Evolutionary conservation across 768 basidiomycete species (phyloP).

Genomic region (Hygrocybe punicea): DNA sequence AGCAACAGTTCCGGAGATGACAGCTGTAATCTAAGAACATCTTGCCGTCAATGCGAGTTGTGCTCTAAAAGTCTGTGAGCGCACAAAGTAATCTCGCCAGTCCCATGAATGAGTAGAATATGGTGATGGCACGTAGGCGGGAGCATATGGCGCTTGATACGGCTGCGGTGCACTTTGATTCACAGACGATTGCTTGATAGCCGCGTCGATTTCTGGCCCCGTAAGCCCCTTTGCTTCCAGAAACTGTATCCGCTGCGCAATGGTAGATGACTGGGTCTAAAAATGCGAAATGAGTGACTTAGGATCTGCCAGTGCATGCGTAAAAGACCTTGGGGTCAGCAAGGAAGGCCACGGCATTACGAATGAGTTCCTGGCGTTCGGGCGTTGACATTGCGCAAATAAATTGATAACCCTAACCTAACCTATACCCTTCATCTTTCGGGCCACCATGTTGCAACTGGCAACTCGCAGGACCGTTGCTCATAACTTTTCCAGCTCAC

Average conservation of each 20-base stretch:
- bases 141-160: constrained; percentile 32
- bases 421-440: too few species aligned
- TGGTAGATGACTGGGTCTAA: constrained; percentile 72
- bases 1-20: constrained; percentile 80
- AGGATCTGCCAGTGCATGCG: not conserved
- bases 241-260: constrained; percentile 86
- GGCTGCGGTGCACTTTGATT: constrained; percentile 15
- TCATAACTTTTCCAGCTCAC: constrained; percentile 44
- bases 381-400: constrained; percentile 38
- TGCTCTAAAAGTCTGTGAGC: constrained; percentile 28
- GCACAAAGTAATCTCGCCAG: constrained; percentile 96
- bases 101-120: constrained; percentile 64
- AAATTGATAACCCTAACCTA: constrained; percentile 13
- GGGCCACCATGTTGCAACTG: constrained; percentile 58
- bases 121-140: constrained; percentile 43
- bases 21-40: constrained; percentile 74
- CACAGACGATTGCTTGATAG: constrained; percentile 61
- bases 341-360: constrained; percentile 81
- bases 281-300: not conserved
- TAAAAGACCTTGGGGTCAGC: constrained; percentile 71
- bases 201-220: constrained; percentile 78
- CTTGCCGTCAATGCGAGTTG: constrained; percentile 23
- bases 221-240: constrained; percentile 93
- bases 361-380: constrained; percentile 70
- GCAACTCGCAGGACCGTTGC: constrained; percentile 49